phyloP scores from a whole-genome alignment of 2,329 filamentous ascomycete species.

The Remersonia thermophila region DNA sequence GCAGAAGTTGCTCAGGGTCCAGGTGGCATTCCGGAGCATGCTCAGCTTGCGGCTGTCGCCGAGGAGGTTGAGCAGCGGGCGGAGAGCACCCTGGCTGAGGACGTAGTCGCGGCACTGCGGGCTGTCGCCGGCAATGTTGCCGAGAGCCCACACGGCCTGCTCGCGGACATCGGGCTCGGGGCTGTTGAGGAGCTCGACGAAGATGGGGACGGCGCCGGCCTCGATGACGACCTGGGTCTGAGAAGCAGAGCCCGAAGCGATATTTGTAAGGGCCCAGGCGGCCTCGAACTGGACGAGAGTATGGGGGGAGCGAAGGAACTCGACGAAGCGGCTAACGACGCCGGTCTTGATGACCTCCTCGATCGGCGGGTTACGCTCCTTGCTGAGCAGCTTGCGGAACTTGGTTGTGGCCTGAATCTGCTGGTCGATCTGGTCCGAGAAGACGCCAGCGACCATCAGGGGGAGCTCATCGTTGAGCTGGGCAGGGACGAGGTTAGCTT shows the following conservation, averaged over 20 bases:
- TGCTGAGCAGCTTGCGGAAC: conserved; percentile 94
- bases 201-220: conserved; percentile 94
- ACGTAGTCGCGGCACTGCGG: conserved; percentile 96
- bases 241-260: conserved; percentile 89
- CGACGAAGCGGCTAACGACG: conserved; percentile 92
- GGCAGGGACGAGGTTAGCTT: conserved; percentile 18
- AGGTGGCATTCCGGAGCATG: conserved; percentile 97
- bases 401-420: conserved; percentile 97
- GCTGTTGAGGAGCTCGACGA: conserved; percentile 89
- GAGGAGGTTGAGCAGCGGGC: conserved; percentile 76
- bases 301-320: conserved; percentile 94
- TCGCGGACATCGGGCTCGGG: conserved; percentile 96
- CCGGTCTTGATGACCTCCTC: conserved; percentile 99
- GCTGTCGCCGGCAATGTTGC: conserved; percentile 98
- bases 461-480: conserved; percentile 96
- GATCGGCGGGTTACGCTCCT: conserved; percentile 97
- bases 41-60: conserved; percentile 97
- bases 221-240: conserved; percentile 99
- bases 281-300: conserved; percentile 98
- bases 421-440: conserved; percentile 95
- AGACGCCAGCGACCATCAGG: conserved; percentile 94
- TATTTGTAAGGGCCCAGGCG: conserved; percentile 98
- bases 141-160: conserved; percentile 95
- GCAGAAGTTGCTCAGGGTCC: conserved; percentile 99
- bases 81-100: conserved; percentile 77